phyloP scores from a whole-genome alignment of 2,329 filamentous ascomycete genomes.

The Pestalotiopsis sp. region DNA sequence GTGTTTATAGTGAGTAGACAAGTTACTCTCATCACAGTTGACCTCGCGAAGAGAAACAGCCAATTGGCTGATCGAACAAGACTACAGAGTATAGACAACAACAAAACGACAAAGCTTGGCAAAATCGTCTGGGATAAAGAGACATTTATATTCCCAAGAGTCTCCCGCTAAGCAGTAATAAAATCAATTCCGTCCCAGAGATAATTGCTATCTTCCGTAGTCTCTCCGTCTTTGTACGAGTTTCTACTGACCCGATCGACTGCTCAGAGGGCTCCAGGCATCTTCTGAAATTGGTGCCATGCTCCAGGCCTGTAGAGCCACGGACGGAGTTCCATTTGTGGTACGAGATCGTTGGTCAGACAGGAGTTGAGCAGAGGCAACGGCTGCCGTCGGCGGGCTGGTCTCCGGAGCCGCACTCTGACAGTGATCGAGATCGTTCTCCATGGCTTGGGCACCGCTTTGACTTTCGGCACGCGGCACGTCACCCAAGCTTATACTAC shows the following conservation, averaged over 20 bases:
- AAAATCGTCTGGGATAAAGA: too few relatives aligned
- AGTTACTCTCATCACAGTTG: too few relatives aligned
- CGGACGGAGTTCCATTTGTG: not conserved
- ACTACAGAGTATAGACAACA: too few relatives aligned
- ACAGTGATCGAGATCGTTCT: too few relatives aligned
- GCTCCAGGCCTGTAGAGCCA: not conserved
- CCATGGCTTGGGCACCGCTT: not conserved
- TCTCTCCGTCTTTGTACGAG: not conserved
- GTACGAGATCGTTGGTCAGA: not conserved
- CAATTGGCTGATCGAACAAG: too few relatives aligned
- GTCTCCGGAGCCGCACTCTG: not conserved
- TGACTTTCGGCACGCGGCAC: not conserved
- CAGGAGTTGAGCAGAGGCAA: not conserved
- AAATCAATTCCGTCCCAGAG: too few relatives aligned
- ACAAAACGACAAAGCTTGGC: too few relatives aligned
- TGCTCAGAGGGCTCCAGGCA: not conserved
- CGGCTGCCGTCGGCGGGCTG: not conserved
- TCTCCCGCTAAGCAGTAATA: too few relatives aligned
- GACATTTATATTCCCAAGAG: too few relatives aligned
- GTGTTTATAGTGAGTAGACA: too few relatives aligned
- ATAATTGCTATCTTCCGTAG: not conserved
- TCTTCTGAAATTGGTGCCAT: not conserved
- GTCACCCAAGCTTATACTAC: not conserved
- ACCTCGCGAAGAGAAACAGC: too few relatives aligned
- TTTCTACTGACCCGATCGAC: not conserved